Evolutionary conservation across 2,329 filamentous ascomycete genomes (phyloP), one percentile per base, ranked within the genome.

Genomic region (Pseudocercospora crystallina): DNA sequence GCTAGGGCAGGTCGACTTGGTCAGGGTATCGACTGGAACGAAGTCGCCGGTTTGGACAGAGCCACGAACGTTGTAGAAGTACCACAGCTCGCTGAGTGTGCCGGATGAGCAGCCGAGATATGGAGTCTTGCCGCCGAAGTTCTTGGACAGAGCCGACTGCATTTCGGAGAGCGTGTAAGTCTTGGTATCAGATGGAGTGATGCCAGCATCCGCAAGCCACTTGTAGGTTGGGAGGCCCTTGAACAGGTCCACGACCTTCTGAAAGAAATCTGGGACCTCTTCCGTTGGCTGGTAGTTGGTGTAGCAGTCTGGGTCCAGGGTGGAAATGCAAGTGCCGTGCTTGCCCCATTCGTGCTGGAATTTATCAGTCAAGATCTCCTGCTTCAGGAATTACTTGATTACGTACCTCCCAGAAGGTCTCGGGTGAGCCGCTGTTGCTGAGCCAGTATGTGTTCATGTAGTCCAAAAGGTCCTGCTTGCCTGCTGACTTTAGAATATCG

Each of bases 391-490:
- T 26, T 3, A 26, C 4, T 26, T 3, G 7, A 26, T 7, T 4
- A 4, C 20, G 3, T 7, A 26, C 20, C 60, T 81, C 76, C 85
- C 85, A 89, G 61, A 89, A 81, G 9, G 70, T 71, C 60, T 85
- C 79, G 58, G 86, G 80, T 36, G 83, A 70, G 49, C 84, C 85
- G 42, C 79, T 65, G 68, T 84, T 80, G 63, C 85, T 82, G 65
- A 87, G 84, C 87, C 86, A 90, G 72, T 85, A 88, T 2, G 73
- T 80, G 43, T 79, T 70, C 86, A 90, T 90, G 65, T 83, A 86
- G 2, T 73, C 70, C 1, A 90, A 73, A 1, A 86, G 75, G 26
- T 80, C 78, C 1, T 72, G 73, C 43, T 79, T 76, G 53, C 78
- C 78, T 15, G 78, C 75, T 7, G 76, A 71, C 7, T 76, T 66